phyloP scores from a whole-genome alignment of 352 stramenopile genomes.

The Phytopythium litorale region DNA sequence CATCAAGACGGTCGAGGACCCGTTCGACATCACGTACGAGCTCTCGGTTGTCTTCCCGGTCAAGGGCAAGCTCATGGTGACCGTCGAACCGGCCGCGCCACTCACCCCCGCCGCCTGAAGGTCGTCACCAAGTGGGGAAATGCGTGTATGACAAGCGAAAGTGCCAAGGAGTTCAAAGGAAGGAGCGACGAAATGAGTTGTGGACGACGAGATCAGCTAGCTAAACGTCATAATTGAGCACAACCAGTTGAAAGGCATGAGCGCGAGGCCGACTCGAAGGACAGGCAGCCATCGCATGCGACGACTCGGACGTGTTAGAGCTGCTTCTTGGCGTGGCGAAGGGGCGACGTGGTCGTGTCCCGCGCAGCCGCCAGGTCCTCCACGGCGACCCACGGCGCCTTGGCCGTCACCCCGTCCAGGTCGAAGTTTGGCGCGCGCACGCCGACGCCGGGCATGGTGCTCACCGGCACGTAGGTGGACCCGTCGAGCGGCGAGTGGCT shows the following conservation, averaged over 20 bases:
- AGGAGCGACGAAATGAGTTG: not conserved
- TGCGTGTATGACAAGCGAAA: not conserved
- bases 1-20: constrained; percentile 28
- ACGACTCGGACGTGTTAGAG: not conserved
- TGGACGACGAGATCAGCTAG: not conserved
- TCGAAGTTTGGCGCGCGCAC: constrained; percentile 72
- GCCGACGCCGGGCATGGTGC: constrained; percentile 49
- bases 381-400: constrained; percentile 65
- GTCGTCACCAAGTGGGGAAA: not conserved
- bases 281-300: no score
- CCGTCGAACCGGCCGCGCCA: constrained; percentile 8
- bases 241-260: not conserved
- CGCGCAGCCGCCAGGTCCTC: constrained; percentile 38
- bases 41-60: constrained; percentile 26
- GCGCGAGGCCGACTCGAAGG: no score
- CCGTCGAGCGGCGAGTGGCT: constrained; percentile 47
- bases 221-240: not conserved
- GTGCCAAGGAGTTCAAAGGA: not conserved
- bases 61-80: constrained; percentile 18
- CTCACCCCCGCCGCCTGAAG: constrained; percentile 6
- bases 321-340: constrained; percentile 24
- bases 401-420: constrained; percentile 47
- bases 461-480: constrained; percentile 50
- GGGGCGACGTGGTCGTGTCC: constrained; percentile 51
- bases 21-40: constrained; percentile 30